Evolutionary conservation across 768 basidiomycete species (phyloP).

Genomic region (Pulveroboletus sp.): DNA sequence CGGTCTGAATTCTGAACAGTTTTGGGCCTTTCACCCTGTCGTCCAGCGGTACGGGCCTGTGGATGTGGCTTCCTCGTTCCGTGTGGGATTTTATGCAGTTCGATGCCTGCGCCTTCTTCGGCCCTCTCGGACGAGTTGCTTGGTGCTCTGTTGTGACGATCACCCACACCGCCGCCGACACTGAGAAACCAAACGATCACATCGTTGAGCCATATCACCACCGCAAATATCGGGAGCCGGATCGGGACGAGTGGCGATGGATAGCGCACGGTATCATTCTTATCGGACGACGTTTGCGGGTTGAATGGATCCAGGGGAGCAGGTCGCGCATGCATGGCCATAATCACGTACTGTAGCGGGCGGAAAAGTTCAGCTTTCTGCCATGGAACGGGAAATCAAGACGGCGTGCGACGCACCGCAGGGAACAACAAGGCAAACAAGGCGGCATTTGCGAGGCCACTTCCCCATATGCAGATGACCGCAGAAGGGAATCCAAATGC

Average conservation of each 20-base stretch:
- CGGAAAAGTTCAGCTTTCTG: background rate
- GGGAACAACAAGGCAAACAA: conserved; percentile 84
- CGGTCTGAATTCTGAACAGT: conserved; percentile 33
- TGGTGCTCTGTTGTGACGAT: conserved; percentile 27
- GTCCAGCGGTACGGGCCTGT: conserved; percentile 3
- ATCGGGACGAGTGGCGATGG: conserved; percentile 80
- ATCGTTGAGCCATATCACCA: conserved; percentile 76
- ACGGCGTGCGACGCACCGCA: conserved; percentile 44
- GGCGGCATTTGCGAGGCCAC: conserved; percentile 75
- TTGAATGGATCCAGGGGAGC: conserved; percentile 75
- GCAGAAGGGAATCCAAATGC: conserved; percentile 83
- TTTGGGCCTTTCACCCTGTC: conserved; percentile 14
- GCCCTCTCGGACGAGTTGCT: conserved; percentile 56
- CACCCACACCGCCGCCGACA: conserved; percentile 40
- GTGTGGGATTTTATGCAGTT: conserved; percentile 17
- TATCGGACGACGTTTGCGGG: conserved; percentile 39
- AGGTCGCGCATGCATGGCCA: conserved; percentile 78
- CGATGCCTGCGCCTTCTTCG: conserved; percentile 55
- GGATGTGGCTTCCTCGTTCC: conserved; percentile 9
- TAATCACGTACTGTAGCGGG: conserved; percentile 66
- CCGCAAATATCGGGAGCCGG: conserved; percentile 71
- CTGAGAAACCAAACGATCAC: conserved; percentile 61
- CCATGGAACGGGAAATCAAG: background rate
- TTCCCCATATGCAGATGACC: conserved; percentile 68
- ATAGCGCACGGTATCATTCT: conserved; percentile 48